These are phyloP conservation scores for Pseudozyma sp. DNA, from an alignment of 1,284 basidiomycete genomes.

Conservation along the genomic window DNA sequence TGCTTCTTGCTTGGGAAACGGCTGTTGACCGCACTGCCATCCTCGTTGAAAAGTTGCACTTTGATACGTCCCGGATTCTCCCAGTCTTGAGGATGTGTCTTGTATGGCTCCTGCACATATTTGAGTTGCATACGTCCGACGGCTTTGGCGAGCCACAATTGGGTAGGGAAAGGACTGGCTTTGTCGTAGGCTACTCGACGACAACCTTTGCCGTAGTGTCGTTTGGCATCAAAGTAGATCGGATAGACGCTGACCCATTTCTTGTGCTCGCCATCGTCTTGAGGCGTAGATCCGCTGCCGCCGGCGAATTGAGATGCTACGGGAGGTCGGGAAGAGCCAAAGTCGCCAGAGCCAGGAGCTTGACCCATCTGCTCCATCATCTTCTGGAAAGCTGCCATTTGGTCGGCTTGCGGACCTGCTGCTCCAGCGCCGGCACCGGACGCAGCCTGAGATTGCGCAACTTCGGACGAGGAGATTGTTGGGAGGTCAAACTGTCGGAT, in stretches of 20 bases:
- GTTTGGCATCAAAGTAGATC: slow-evolving; percentile 95
- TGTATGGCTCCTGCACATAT: slow-evolving; percentile 83
- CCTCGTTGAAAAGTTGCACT: slow-evolving; percentile 83
- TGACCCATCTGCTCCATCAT: slow-evolving; percentile 64
- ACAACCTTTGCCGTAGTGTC: slow-evolving; percentile 82
- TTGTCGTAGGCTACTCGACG: slow-evolving; percentile 83
- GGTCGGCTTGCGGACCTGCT: slow-evolving; percentile 38
- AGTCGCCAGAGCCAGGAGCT: slow-evolving; percentile 40
- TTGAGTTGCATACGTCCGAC: slow-evolving; percentile 80
- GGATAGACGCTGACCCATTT: slow-evolving; percentile 97
- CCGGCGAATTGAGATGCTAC: slow-evolving; percentile 6
- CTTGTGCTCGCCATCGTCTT: slow-evolving; percentile 59
- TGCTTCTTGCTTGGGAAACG: slow-evolving; percentile 80
- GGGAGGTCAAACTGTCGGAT: slow-evolving; percentile 59
- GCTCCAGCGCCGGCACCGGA: slow-evolving; percentile 5
- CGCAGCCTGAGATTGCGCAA: slow-evolving; percentile 23
- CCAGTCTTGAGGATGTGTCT: slow-evolving; percentile 93
- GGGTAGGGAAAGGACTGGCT: slow-evolving; percentile 92
- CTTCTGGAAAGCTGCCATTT: slow-evolving; percentile 59
- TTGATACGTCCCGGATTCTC: slow-evolving; percentile 85
- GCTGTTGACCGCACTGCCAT: slow-evolving; percentile 79
- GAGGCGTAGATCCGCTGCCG: slow-evolving; percentile 26
- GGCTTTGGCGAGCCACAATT: slow-evolving; percentile 89
- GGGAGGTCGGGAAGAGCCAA: slow-evolving; percentile 31
- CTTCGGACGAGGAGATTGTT: slow-evolving; percentile 44